Conservation (phyloP, 768 basidiomycete species). For the Chalciporus piperatus region DNA sequence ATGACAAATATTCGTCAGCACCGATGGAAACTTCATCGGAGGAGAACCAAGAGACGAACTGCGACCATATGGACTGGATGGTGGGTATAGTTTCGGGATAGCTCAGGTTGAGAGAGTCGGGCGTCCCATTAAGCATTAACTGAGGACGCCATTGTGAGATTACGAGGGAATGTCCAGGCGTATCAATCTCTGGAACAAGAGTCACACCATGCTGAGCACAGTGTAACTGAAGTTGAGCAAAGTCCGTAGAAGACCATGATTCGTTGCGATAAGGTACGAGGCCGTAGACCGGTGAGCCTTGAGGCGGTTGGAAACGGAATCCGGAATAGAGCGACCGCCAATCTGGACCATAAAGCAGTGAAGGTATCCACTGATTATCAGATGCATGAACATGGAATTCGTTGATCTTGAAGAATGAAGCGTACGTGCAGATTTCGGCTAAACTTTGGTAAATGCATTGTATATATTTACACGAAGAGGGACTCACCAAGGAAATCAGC, state of each 20-base stretch:
- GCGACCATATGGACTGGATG: slow-evolving; percentile 42
- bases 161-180: slow-evolving; percentile 42
- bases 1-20: slow-evolving; percentile 40
- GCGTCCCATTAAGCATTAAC: slow-evolving; percentile 34
- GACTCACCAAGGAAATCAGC: slow-evolving; percentile 36
- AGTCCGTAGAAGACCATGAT: slow-evolving; percentile 36
- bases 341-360: slow-evolving; percentile 35
- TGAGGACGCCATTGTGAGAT: slow-evolving; percentile 47
- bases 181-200: slow-evolving; percentile 44
- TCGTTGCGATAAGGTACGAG: slow-evolving; percentile 40
- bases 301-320: slow-evolving; percentile 40
- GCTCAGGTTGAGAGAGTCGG: slow-evolving; percentile 38
- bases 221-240: slow-evolving; percentile 33
- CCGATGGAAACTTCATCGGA: slow-evolving; percentile 44
- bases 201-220: slow-evolving; percentile 39
- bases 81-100: slow-evolving; percentile 42
- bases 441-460: not conserved
- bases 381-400: slow-evolving; percentile 44
- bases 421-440: slow-evolving; percentile 44
- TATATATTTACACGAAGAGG: not conserved
- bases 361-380: slow-evolving; percentile 43
- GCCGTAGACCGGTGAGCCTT: slow-evolving; percentile 30
- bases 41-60: slow-evolving; percentile 39
- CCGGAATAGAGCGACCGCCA: slow-evolving; percentile 42
- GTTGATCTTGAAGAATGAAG: slow-evolving; percentile 46